Evolutionary conservation across 148 eudicot genomes (phyloP).

Genomic region (Nyssa sinensis): DNA sequence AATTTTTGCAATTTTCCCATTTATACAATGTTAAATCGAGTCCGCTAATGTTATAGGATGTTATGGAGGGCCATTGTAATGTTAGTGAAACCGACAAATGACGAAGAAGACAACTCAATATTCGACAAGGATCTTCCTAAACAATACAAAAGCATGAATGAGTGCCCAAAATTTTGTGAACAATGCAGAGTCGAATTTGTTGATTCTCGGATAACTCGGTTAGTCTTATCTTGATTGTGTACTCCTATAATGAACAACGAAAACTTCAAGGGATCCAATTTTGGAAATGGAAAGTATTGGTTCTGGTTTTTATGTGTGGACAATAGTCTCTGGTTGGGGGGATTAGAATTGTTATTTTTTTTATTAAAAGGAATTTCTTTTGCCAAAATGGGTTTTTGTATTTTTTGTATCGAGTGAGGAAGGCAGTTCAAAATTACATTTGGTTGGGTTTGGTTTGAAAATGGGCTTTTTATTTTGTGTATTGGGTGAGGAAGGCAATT

Average conservation of each 20-base stretch:
- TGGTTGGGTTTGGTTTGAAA: too few relatives aligned
- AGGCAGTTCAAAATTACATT: conserved; percentile 7
- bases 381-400: conserved; percentile 14
- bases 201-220: too few relatives aligned
- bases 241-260: conserved; percentile 33
- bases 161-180: too few relatives aligned
- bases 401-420: conserved; percentile 8
- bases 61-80: not conserved
- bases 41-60: not conserved
- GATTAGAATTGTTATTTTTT: conserved; percentile 13
- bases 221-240: conserved; percentile 29
- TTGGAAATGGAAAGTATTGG: conserved; percentile 56
- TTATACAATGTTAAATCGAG: too few relatives aligned
- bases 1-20: too few relatives aligned
- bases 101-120: conserved; percentile 50
- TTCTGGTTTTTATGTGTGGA: conserved; percentile 36
- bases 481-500: too few relatives aligned
- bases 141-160: conserved; percentile 22
- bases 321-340: conserved; percentile 2
- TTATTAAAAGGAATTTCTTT: conserved; percentile 18
- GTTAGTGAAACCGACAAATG: too few relatives aligned
- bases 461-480: too few relatives aligned
- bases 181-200: too few relatives aligned
- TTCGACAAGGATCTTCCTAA: conserved; percentile 44
- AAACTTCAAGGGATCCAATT: conserved; percentile 21